Percentiles rank a stretch among this genome's conserved stretches.
Evolutionary conservation across 1,284 basidiomycete species (phyloP).

Genomic region (Jaminaea rosea): DNA sequence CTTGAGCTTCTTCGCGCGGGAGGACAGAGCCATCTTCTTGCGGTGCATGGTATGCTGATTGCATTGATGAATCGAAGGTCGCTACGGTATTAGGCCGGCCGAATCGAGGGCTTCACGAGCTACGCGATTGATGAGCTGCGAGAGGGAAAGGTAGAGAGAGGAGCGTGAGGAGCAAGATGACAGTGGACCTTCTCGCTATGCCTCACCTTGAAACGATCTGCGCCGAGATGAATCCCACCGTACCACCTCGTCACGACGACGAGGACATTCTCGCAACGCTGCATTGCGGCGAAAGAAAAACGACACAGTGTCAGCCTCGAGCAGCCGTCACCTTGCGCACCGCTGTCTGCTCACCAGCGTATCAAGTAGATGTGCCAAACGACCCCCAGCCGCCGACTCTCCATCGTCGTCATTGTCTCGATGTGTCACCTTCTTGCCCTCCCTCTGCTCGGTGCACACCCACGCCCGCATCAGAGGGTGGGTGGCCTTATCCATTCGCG

Average conservation of each 20-base stretch:
- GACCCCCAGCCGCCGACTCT: slow-evolving; percentile 45
- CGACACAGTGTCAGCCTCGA: background rate
- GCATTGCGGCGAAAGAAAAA: background rate
- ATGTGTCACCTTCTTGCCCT: slow-evolving; percentile 27
- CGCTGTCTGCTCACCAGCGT: slow-evolving; percentile 32
- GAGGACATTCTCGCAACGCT: slow-evolving; percentile 34
- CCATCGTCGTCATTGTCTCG: slow-evolving; percentile 46
- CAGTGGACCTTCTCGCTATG: too few relatives aligned
- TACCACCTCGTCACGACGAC: slow-evolving; percentile 42
- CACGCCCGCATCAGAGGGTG: slow-evolving; percentile 46
- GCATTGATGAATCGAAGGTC: too few relatives aligned
- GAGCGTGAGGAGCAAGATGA: too few relatives aligned
- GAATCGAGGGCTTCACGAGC: background rate
- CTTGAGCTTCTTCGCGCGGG: too few relatives aligned
- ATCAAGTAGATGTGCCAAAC: slow-evolving; percentile 44
- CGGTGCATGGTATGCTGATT: too few relatives aligned
- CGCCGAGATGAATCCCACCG: slow-evolving; percentile 39
- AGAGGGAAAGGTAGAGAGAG: background rate
- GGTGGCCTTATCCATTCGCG: slow-evolving; percentile 34
- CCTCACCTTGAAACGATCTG: slow-evolving; percentile 41
- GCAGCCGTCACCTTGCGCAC: too few relatives aligned
- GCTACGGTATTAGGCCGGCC: background rate
- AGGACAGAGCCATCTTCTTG: too few relatives aligned
- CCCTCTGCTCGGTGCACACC: slow-evolving; percentile 23
- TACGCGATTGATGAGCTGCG: slow-evolving; percentile 1